These are phyloP conservation scores for Eleusine coracana DNA, from an alignment of 176 grass and related monocot genomes.

Conservation along the genomic window DNA sequence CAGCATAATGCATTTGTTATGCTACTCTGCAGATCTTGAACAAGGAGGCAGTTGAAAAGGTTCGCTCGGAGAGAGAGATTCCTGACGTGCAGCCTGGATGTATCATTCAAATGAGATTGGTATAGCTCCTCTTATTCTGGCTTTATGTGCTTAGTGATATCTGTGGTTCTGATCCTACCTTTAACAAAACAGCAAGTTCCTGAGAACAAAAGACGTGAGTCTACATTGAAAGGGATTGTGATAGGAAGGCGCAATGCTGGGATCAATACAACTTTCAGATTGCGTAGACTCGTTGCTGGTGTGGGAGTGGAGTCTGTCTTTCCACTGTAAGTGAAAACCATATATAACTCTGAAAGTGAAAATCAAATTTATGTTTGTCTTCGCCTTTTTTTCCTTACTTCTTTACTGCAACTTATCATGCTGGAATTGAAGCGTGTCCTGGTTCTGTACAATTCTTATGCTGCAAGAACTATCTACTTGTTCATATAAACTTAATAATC, in stretches of 20 bases:
- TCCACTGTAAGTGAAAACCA: conserved; percentile 71
- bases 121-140: conserved; percentile 34
- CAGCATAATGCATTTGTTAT: neutral
- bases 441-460: neutral
- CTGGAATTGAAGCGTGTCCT: neutral
- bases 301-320: conserved; percentile 82
- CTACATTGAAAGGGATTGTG: conserved; percentile 82
- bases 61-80: conserved; percentile 54
- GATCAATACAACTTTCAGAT: conserved; percentile 82
- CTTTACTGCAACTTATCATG: neutral
- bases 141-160: neutral
- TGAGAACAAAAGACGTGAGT: conserved; percentile 86
- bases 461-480: neutral
- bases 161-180: conserved; percentile 17
- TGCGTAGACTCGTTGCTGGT: conserved; percentile 79
- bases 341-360: too few species aligned
- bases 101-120: conserved; percentile 89
- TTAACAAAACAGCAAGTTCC: conserved; percentile 76
- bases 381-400: neutral
- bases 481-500: neutral
- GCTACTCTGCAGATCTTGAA: conserved; percentile 66
- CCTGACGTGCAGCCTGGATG: conserved; percentile 84
- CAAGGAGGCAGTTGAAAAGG: conserved; percentile 78
- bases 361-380: neutral
- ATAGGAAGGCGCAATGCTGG: conserved; percentile 89